Conservation (phyloP, 208 protist species). For the Trypanosoma lewisi region DNA sequence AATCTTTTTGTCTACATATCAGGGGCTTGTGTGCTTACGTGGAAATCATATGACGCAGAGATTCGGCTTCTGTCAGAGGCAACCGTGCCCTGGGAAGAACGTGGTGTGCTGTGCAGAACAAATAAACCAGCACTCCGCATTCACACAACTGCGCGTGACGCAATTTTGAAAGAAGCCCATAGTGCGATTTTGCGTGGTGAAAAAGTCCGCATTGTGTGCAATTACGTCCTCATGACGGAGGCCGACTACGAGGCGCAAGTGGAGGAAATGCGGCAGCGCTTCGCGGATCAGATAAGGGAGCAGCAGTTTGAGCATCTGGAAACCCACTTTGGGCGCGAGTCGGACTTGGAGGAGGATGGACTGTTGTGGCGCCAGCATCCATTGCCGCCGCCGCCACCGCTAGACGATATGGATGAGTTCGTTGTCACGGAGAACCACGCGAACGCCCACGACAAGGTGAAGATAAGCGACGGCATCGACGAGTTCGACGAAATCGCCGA, state of each 20-base stretch:
- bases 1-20: conserved; percentile 52
- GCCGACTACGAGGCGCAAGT: conserved; percentile 71
- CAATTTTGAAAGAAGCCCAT: conserved; percentile 74
- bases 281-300: conserved; percentile 50
- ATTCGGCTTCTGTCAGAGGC: conserved; percentile 70
- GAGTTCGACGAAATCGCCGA: conserved; percentile 7
- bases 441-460: neutral
- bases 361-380: conserved; percentile 53
- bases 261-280: conserved; percentile 73
- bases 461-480: conserved; percentile 7
- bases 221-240: conserved; percentile 86
- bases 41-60: conserved; percentile 49
- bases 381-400: neutral
- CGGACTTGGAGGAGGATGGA: conserved; percentile 53
- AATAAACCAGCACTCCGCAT: conserved; percentile 69
- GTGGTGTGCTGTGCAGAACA: conserved; percentile 53
- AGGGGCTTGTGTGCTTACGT: conserved; percentile 36
- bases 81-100: conserved; percentile 75
- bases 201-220: conserved; percentile 79
- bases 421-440: conserved; percentile 26
- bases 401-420: conserved; percentile 36
- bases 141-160: conserved; percentile 82
- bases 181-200: conserved; percentile 61
- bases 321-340: conserved; percentile 63
- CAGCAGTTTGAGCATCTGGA: conserved; percentile 76